Evolutionary conservation across 805 yeast genomes (phyloP).

Genomic region (Yamadazyma nakazawae): DNA sequence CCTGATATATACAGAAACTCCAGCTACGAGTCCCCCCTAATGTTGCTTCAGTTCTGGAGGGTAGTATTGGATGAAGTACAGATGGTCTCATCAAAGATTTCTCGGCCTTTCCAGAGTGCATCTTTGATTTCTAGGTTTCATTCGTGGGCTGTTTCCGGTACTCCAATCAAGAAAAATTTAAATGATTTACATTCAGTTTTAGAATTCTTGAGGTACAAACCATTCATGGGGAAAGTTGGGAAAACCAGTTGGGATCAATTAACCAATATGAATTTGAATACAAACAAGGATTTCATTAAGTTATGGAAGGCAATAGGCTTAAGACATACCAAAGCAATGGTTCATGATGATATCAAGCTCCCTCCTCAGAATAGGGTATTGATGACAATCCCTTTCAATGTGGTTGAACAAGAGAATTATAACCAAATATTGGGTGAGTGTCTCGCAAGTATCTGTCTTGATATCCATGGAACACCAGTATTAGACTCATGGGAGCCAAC

Average conservation of each 20-base stretch:
- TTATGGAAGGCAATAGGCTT: slow-evolving; percentile 57
- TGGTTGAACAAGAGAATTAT: slow-evolving; percentile 84
- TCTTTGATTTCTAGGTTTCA: slow-evolving; percentile 78
- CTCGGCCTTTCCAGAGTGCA: slow-evolving; percentile 79
- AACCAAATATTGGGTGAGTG: slow-evolving; percentile 61
- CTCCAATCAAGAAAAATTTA: slow-evolving; percentile 71
- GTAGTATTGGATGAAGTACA: slow-evolving; percentile 93
- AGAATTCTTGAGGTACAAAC: slow-evolving; percentile 62
- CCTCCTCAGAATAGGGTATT: slow-evolving; percentile 77
- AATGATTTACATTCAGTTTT: slow-evolving; percentile 70
- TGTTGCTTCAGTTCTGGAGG: slow-evolving; percentile 82
- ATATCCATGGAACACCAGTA: slow-evolving; percentile 49
- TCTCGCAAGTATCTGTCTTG: slow-evolving; percentile 51
- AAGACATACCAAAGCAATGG: slow-evolving; percentile 84
- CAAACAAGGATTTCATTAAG: slow-evolving; percentile 28
- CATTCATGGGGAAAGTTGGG: slow-evolving; percentile 51
- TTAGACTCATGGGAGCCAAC: slow-evolving; percentile 49
- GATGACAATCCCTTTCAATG: slow-evolving; percentile 70
- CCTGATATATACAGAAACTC: slow-evolving; percentile 20
- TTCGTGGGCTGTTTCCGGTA: slow-evolving; percentile 97
- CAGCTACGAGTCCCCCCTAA: slow-evolving; percentile 78
- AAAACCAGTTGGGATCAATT: slow-evolving; percentile 40
- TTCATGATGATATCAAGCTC: slow-evolving; percentile 66
- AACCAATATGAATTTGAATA: slow-evolving; percentile 9
- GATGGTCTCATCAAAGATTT: slow-evolving; percentile 72